phyloP scores from a whole-genome alignment of 306 rosid genomes.

The Acmispon strigosus region DNA sequence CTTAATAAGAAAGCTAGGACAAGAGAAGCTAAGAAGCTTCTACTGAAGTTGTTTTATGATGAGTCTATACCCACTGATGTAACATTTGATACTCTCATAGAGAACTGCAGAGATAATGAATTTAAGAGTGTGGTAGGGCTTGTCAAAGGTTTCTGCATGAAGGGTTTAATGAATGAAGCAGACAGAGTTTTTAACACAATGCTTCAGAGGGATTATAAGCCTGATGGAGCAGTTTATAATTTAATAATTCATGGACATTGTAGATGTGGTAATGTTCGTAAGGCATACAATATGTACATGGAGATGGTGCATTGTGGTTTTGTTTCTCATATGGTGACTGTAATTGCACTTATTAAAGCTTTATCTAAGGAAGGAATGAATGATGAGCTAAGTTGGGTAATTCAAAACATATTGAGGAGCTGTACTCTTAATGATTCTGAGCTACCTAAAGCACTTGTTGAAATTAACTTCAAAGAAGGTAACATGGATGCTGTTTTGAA shows the following conservation, averaged over 20 bases:
- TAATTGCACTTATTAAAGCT: conserved; percentile 63
- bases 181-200: conserved; percentile 61
- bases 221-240: conserved; percentile 61
- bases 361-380: conserved; percentile 54
- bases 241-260: conserved; percentile 81
- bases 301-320: conserved; percentile 64
- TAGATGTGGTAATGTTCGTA: conserved; percentile 50
- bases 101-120: conserved; percentile 52
- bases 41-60: conserved; percentile 70
- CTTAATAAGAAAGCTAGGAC: conserved; percentile 78
- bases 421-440: conserved; percentile 63
- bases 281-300: conserved; percentile 57
- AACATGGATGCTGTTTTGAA: conserved; percentile 72
- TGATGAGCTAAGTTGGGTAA: conserved; percentile 51
- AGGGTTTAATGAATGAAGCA: conserved; percentile 86
- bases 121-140: conserved; percentile 72
- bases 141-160: conserved; percentile 84
- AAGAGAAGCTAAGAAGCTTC: conserved; percentile 82
- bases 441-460: conserved; percentile 63
- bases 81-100: conserved; percentile 67
- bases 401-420: conserved; percentile 46
- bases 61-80: conserved; percentile 64
- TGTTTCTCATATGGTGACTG: conserved; percentile 59
- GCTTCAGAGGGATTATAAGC: conserved; percentile 47
- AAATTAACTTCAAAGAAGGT: conserved; percentile 78